These are phyloP conservation scores for Colletotrichum noveboracense DNA, from an alignment of 2,329 filamentous ascomycete species.

Conservation along the genomic window DNA sequence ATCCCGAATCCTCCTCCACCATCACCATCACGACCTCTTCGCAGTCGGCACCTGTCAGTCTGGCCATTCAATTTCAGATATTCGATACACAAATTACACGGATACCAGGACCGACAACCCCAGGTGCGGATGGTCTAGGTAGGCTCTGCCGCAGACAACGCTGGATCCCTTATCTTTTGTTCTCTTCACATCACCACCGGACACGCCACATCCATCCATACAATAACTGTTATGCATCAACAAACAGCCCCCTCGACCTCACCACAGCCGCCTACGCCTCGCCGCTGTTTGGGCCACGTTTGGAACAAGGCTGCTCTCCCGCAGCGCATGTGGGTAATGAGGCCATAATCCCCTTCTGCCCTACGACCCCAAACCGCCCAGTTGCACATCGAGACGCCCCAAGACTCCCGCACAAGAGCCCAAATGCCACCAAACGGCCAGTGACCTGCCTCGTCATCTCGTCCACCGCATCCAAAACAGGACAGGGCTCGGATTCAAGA, in stretches of 20 bases:
- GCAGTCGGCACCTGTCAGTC: background rate
- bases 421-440: background rate
- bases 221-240: background rate
- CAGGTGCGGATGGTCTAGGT: background rate
- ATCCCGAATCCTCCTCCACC: background rate
- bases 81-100: background rate
- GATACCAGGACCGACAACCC: background rate
- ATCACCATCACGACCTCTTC: background rate
- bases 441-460: background rate
- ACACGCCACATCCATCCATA: background rate
- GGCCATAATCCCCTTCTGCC: constrained; percentile 11
- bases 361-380: constrained; percentile 11
- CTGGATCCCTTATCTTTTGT: background rate
- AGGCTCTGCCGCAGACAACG: background rate
- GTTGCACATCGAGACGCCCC: constrained; percentile 11
- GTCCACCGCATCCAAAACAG: background rate
- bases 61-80: background rate
- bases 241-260: background rate
- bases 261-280: background rate
- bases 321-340: constrained; percentile 16
- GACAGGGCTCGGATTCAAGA: constrained; percentile 1
- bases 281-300: constrained; percentile 15
- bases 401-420: background rate
- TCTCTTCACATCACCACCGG: background rate
- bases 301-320: constrained; percentile 16